Evolutionary conservation across 768 basidiomycete species (phyloP), one percentile per base, ranked within the genome.

Genomic region (Panus rudis): DNA sequence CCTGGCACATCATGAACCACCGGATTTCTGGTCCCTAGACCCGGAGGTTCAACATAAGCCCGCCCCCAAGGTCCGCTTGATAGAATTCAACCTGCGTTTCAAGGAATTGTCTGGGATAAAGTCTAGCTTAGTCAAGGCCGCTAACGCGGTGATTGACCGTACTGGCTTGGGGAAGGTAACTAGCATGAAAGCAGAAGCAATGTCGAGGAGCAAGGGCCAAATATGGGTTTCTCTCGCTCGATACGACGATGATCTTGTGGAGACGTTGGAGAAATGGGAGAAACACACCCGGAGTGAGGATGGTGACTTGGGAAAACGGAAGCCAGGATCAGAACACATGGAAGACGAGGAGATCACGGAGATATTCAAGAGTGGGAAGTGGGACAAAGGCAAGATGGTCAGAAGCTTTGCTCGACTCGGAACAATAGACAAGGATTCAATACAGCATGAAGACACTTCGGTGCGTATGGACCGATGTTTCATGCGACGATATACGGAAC

Each of bases 341-440:
- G 67, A 59, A 12, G 67, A 61, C 6, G 63, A 68, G 39, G 56
- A 58, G 21, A 43, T 80, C 42, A 53, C 53, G 23, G 62, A 65
- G 42, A 49, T 73, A 19, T 87, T 82, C 50, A 55, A 51, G 47
- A 68, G 63, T 32, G 80, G 72, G 10, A 68, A 54, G 50, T 89
- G 84, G 82, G 89, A 92, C 59, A 69, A 63, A 35, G 62, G 60
- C 44, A 91, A 90, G 70, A 90, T 91, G 89, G 78, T 91, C 38
- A 64, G 70, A 39, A 75, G 73, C 45, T 91, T 90, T 63, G 83
- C 84, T 1, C 70, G 74, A 48, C 62, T 91, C 61, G 77, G 75
- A 4, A 55, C 59, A 4, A 52, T 59, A 12, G 61, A 61, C 6
- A 61, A 63, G 4, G 54, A 56, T 5, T 52, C 54, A 4, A 52